Base-by-base conservation (phyloP, 192 early-diverging fungal genomes). In the Coemansia sp. region DNA sequence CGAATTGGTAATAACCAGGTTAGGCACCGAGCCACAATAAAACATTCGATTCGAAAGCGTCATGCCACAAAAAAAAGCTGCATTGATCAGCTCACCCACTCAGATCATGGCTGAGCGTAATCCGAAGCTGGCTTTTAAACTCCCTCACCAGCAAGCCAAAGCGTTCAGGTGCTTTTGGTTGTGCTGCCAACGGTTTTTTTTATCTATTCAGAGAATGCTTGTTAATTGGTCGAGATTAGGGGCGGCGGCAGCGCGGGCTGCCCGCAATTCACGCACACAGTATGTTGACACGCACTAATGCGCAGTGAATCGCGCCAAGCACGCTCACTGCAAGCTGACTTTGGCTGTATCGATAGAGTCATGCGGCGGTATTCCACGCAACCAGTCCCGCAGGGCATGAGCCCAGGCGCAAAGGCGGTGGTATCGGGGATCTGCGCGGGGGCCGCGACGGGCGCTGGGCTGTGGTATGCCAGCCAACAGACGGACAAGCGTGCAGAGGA, bases 261-360 rank as follows among this genome's bases (percentile, higher is more conserved):
- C 22, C 19, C n/a, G 38, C 36, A 17, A 11, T 27, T 53, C 51
- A 22, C 51, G n/a, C n/a, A 40, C 27, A 23, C 51, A 53, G 34
- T 40, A 26, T 5, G 35, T 40, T 53, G 14, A 17, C 21, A n/a
- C n/a, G n/a, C 51, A 39, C 14, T 17, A 17, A 39, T 14, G 8
- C 17, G 38, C 38, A 39, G 38, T 7, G 38, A 17, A n/a, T 7
- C 17, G 3, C 31, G 3, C 12, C 48, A 34, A 17, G 5, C 12
- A 48, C 11, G 48, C 17, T 50, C 8, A 50, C 31, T 50, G 23
- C 3, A 21, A 19, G 4, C n/a, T 19, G 19, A 8, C 9, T 35
- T 14, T 50, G 22, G 22, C 30, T 40, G n/a, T n/a, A n/a, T n/a
- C n/a, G n/a, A n/a, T 55, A 44, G 53, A 17, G 19, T 22, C 20